A percentile compares a stretch with the other conserved stretches of the same genome.
These are phyloP conservation scores for Stenogyne calaminthoides DNA, from an alignment of 305 asterid genomes.

Conservation along the genomic window DNA sequence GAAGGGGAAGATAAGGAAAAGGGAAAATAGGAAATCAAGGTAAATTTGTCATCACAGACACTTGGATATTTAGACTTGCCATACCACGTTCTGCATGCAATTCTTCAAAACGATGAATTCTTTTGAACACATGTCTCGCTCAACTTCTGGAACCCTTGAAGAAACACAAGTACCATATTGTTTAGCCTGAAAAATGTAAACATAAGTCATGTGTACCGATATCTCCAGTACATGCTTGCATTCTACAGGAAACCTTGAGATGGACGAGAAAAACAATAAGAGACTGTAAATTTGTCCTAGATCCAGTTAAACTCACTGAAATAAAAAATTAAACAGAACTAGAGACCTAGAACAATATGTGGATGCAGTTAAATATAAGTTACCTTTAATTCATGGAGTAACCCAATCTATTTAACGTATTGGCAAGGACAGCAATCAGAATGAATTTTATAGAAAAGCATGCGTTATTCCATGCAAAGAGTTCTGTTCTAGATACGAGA, in stretches of 20 bases:
- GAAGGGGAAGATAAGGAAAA: neutral
- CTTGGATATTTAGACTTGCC: constrained; percentile 21
- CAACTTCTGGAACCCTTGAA: constrained; percentile 77
- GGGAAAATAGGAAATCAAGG: constrained; percentile 17
- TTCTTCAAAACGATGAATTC: constrained; percentile 69
- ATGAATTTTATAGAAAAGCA: too few relatives aligned
- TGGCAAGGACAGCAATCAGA: too few relatives aligned
- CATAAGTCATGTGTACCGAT: neutral
- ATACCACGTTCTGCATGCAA: constrained; percentile 88
- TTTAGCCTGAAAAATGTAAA: constrained; percentile 59
- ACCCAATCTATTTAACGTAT: too few relatives aligned
- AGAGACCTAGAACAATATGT: too few relatives aligned
- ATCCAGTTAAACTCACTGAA: neutral
- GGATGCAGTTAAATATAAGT: too few relatives aligned
- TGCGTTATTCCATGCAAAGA: too few relatives aligned
- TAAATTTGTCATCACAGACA: constrained; percentile 14
- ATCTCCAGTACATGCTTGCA: constrained; percentile 17
- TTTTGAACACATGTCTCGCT: constrained; percentile 76
- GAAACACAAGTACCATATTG: constrained; percentile 85
- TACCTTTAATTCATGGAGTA: too few relatives aligned
- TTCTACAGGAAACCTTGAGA: neutral
- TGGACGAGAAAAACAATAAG: neutral
- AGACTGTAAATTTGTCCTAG: neutral
- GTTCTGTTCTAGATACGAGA: too few relatives aligned
- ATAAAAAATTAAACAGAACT: neutral